Evolutionary conservation across 2,329 filamentous ascomycete genomes (phyloP).

Genomic region (Juglanconis juglandina): DNA sequence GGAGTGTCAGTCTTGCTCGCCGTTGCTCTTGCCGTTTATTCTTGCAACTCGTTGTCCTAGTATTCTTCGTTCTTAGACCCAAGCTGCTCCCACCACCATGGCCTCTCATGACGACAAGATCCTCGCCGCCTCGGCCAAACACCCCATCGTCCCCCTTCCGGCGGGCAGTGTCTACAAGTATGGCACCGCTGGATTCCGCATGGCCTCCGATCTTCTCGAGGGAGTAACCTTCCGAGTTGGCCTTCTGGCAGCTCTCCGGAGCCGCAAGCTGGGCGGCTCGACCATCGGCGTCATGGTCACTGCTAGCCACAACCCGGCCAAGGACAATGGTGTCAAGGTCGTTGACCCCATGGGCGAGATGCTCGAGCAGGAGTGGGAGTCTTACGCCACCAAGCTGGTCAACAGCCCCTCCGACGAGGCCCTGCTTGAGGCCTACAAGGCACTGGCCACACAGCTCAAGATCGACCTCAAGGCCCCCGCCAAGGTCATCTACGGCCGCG

Average conservation of each 20-base stretch:
- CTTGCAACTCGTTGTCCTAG: not conserved
- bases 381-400: slow-evolving; percentile 80
- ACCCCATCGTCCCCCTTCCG: slow-evolving; percentile 51
- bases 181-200: slow-evolving; percentile 66
- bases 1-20: not conserved
- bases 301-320: slow-evolving; percentile 85
- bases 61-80: slow-evolving; percentile 5
- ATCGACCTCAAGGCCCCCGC: slow-evolving; percentile 68
- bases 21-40: not conserved
- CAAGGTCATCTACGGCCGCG: slow-evolving; percentile 83
- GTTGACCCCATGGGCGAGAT: slow-evolving; percentile 98
- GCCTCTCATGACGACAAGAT: slow-evolving; percentile 44
- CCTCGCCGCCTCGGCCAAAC: slow-evolving; percentile 58
- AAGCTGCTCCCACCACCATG: slow-evolving; percentile 35
- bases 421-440: slow-evolving; percentile 72
- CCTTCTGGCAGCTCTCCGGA: slow-evolving; percentile 81
- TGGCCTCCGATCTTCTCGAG: slow-evolving; percentile 76
- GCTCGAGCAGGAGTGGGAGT: slow-evolving; percentile 94
- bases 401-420: slow-evolving; percentile 75
- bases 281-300: slow-evolving; percentile 97
- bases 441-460: slow-evolving; percentile 71
- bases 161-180: slow-evolving; percentile 57
- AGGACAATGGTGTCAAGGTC: slow-evolving; percentile 91
- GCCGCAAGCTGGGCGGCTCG: slow-evolving; percentile 83
- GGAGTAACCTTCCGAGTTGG: slow-evolving; percentile 92